Conservation (phyloP, 2,329 filamentous ascomycete genomes). For the Rutstroemia sp. region DNA sequence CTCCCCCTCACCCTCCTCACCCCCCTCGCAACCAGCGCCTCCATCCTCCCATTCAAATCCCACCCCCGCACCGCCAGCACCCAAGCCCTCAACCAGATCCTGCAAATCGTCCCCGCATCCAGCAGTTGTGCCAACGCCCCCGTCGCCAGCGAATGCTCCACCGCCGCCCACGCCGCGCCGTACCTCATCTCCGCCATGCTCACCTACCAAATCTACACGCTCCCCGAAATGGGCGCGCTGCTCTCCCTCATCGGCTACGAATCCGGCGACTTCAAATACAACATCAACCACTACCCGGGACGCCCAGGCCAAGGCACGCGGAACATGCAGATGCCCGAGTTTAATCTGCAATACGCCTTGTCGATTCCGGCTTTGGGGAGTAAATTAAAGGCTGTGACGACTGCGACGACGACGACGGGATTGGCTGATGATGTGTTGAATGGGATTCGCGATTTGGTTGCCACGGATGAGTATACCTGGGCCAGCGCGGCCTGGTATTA, state of each 20-base stretch:
- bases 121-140: slow-evolving; percentile 37
- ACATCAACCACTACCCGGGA: slow-evolving; percentile 46
- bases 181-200: slow-evolving; percentile 44
- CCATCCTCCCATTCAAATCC: no score
- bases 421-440: slow-evolving; percentile 33
- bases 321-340: slow-evolving; percentile 54
- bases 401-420: slow-evolving; percentile 24
- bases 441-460: slow-evolving; percentile 42
- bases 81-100: background rate
- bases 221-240: slow-evolving; percentile 48
- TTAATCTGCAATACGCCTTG: slow-evolving; percentile 47
- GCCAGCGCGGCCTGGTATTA: slow-evolving; percentile 56
- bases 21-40: no score
- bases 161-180: slow-evolving; percentile 42
- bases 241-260: slow-evolving; percentile 56
- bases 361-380: slow-evolving; percentile 37
- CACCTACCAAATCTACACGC: slow-evolving; percentile 41
- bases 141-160: slow-evolving; percentile 44
- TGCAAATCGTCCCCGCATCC: slow-evolving; percentile 42
- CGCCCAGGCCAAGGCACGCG: slow-evolving; percentile 53
- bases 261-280: slow-evolving; percentile 53
- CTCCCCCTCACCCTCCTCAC: no score
- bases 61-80: background rate
- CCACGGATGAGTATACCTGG: slow-evolving; percentile 44
- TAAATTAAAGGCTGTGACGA: slow-evolving; percentile 26